Evolutionary conservation across 345 rosid genomes (phyloP).

Genomic region (Camelina laxa): DNA sequence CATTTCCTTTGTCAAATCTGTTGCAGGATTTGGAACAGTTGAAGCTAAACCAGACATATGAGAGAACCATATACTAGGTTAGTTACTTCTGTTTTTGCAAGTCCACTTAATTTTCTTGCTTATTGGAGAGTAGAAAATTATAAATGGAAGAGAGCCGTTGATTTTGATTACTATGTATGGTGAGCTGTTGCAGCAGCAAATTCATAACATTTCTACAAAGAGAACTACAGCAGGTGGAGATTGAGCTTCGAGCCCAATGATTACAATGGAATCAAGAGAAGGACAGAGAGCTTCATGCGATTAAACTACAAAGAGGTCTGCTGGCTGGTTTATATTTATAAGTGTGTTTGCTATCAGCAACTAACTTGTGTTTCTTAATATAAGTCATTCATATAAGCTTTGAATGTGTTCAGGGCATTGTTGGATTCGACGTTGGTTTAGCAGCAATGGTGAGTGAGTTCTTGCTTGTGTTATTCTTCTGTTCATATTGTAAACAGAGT

Average conservation of each 20-base stretch:
- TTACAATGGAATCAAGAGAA: slow-evolving; percentile 77
- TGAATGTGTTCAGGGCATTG: no score
- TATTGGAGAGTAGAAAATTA: not conserved
- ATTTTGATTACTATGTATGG: slow-evolving; percentile 58
- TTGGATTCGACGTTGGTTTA: no score
- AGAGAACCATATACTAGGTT: slow-evolving; percentile 89
- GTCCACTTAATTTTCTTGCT: not conserved
- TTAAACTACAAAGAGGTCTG: slow-evolving; percentile 79
- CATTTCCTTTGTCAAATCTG: no score
- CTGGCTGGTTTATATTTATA: slow-evolving; percentile 26
- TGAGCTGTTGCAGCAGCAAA: slow-evolving; percentile 67
- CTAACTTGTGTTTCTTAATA: no score
- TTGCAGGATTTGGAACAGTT: slow-evolving; percentile 65
- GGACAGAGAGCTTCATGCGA: slow-evolving; percentile 80
- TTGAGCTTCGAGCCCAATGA: slow-evolving; percentile 79
- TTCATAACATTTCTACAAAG: slow-evolving; percentile 59
- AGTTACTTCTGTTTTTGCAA: slow-evolving; percentile 21
- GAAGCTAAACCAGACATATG: slow-evolving; percentile 68
- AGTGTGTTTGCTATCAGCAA: no score
- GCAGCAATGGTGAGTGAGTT: no score
- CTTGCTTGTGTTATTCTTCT: no score
- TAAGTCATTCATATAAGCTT: no score
- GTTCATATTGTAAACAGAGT: no score
- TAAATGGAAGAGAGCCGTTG: slow-evolving; percentile 80
- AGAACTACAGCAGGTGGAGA: slow-evolving; percentile 79